These are phyloP conservation scores for Fomitopsis pinicola DNA, from an alignment of 1,284 basidiomycete species.

Conservation along the genomic window DNA sequence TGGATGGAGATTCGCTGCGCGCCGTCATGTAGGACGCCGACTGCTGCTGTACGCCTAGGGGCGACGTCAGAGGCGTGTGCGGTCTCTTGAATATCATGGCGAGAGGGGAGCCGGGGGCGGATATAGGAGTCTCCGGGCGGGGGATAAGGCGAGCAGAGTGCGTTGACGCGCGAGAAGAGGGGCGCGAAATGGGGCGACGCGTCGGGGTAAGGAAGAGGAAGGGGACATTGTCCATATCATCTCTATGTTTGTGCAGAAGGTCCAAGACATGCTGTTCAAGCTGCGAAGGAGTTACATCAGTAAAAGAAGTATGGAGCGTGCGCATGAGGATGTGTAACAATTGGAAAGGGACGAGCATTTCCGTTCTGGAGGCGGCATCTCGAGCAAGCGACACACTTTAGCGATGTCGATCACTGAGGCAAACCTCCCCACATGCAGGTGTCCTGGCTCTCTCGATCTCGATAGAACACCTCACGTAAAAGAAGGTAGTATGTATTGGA, in stretches of 20 bases:
- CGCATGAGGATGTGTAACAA: too few species aligned
- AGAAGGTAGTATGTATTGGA: neutral
- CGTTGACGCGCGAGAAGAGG: conserved; percentile 75
- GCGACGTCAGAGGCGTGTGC: conserved; percentile 71
- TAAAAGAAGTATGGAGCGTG: neutral
- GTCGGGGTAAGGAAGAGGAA: conserved; percentile 78
- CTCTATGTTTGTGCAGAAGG: conserved; percentile 82
- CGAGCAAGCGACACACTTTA: neutral
- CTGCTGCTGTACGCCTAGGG: conserved; percentile 51
- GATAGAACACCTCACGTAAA: neutral
- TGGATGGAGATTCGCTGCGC: conserved; percentile 58
- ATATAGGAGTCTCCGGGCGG: conserved; percentile 70
- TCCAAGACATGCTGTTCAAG: conserved; percentile 77
- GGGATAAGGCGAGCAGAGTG: conserved; percentile 59
- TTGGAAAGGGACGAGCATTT: neutral
- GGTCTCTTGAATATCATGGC: conserved; percentile 69
- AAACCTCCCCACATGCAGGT: neutral
- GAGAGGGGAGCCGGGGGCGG: conserved; percentile 66
- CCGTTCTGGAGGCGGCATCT: neutral
- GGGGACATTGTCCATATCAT: conserved; percentile 77
- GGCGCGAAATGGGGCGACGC: conserved; percentile 73
- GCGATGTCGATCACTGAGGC: neutral
- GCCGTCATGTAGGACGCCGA: conserved; percentile 56
- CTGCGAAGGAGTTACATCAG: conserved; percentile 30
- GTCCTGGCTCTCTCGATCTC: neutral